These are phyloP conservation scores for Amanita molliuscula DNA, from an alignment of 768 basidiomycete species.

Conservation along the genomic window DNA sequence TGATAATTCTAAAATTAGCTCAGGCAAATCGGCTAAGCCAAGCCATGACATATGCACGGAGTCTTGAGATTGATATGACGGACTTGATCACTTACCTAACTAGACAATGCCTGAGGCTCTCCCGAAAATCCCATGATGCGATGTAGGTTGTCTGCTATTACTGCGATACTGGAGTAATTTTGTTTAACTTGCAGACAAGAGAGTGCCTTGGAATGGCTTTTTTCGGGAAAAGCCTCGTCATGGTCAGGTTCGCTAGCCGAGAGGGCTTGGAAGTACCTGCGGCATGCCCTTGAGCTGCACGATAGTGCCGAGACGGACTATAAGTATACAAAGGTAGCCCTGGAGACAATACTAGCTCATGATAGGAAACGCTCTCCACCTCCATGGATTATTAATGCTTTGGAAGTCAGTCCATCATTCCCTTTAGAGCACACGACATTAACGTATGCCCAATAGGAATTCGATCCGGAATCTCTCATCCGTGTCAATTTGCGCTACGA, in stretches of 20 bases:
- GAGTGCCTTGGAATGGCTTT: slow-evolving; percentile 72
- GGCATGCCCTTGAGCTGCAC: slow-evolving; percentile 66
- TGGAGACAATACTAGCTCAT: slow-evolving; percentile 66
- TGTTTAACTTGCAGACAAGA: slow-evolving; percentile 34
- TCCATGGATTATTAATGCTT: slow-evolving; percentile 70
- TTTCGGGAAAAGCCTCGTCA: slow-evolving; percentile 67
- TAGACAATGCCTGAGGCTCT: slow-evolving; percentile 66
- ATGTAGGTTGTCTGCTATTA: slow-evolving; percentile 31
- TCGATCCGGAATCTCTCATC: slow-evolving; percentile 80
- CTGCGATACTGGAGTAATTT: slow-evolving; percentile 2
- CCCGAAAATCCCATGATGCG: slow-evolving; percentile 47
- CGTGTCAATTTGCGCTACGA: slow-evolving; percentile 72
- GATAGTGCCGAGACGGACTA: slow-evolving; percentile 64
- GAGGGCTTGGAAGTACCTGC: slow-evolving; percentile 83
- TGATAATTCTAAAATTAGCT: slow-evolving; percentile 69
- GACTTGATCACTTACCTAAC: slow-evolving; percentile 75
- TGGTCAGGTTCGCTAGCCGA: slow-evolving; percentile 79
- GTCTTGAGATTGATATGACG: slow-evolving; percentile 77
- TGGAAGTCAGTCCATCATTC: slow-evolving; percentile 43
- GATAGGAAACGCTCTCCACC: slow-evolving; percentile 60
- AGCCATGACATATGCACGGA: slow-evolving; percentile 68
- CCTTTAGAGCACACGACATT: slow-evolving; percentile 5
- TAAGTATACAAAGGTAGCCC: slow-evolving; percentile 63
- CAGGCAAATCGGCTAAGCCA: slow-evolving; percentile 71
- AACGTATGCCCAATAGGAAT: slow-evolving; percentile 29